Evolutionary conservation across 139 green algal genomes (phyloP).

Genomic region (Closterium sp.): DNA sequence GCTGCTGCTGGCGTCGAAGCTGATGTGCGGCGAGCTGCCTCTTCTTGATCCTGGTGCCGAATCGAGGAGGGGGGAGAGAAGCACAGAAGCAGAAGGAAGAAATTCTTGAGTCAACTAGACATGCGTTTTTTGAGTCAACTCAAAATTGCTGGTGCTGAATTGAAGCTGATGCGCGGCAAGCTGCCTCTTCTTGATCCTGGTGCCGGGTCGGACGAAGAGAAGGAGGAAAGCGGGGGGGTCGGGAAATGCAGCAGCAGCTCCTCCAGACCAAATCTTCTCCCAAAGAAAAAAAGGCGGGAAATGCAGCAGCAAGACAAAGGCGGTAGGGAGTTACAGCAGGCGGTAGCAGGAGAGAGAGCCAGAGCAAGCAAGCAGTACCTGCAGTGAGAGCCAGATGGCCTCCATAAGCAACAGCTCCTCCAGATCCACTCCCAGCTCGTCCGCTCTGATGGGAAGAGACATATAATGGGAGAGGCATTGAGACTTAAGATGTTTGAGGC

Average conservation of each 20-base stretch:
- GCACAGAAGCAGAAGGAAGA: background rate
- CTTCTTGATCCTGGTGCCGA: background rate
- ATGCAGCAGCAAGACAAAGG: no score
- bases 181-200: background rate
- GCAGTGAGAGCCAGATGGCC: slow-evolving; percentile 33
- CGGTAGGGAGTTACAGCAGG: background rate
- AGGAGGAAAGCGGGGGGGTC: background rate
- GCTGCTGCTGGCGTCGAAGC: background rate
- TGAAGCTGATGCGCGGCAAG: background rate
- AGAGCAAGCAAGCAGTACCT: background rate
- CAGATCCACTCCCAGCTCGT: slow-evolving; percentile 2
- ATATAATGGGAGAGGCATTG: background rate
- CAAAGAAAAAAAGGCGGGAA: background rate
- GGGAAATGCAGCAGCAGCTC: slow-evolving; percentile 27
- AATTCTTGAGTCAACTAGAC: background rate
- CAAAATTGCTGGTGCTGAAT: background rate
- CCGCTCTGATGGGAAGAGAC: background rate
- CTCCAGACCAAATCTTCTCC: slow-evolving; percentile 17
- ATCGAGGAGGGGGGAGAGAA: background rate
- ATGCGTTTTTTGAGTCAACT: no score
- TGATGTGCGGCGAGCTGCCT: background rate
- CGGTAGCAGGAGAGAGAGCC: background rate
- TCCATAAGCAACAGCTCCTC: slow-evolving; percentile 39
- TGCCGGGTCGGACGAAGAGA: background rate
- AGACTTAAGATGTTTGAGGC: no score